These are phyloP conservation scores for Silene latifolia DNA, from an alignment of 148 eudicot species.

Conservation along the genomic window DNA sequence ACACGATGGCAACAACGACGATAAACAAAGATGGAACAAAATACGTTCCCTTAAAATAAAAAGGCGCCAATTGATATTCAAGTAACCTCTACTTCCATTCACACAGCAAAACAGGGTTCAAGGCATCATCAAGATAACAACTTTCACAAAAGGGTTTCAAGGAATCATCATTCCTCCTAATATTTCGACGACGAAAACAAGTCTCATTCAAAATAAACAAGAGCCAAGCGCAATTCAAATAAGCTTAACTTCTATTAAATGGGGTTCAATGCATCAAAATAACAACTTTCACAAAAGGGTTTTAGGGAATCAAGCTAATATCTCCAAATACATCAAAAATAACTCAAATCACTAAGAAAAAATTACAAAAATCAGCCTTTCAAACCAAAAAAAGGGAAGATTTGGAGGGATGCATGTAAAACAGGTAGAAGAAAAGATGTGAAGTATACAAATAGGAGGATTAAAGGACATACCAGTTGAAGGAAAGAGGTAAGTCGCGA, in stretches of 20 bases:
- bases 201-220: too few species aligned
- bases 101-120: too few species aligned
- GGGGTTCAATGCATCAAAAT: not conserved
- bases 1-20: not conserved
- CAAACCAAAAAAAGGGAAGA: not conserved
- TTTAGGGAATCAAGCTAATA: not conserved
- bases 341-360: constrained; percentile 1
- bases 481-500: not conserved
- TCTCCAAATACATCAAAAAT: not conserved
- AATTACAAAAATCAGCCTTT: not conserved
- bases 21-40: too few species aligned
- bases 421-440: not conserved
- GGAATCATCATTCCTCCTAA: too few species aligned
- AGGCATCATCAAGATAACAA: too few species aligned
- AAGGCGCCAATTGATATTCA: too few species aligned
- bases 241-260: too few species aligned
- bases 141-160: too few species aligned
- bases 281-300: not conserved
- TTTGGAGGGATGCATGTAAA: not conserved
- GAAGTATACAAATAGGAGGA: not conserved
- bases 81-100: too few species aligned
- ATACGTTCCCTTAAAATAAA: too few species aligned
- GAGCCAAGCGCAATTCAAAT: not conserved
- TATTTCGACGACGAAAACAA: too few species aligned
- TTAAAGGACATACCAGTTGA: not conserved